phyloP scores from a whole-genome alignment of 176 grass and related monocot genomes.

The Bromus sterilis region DNA sequence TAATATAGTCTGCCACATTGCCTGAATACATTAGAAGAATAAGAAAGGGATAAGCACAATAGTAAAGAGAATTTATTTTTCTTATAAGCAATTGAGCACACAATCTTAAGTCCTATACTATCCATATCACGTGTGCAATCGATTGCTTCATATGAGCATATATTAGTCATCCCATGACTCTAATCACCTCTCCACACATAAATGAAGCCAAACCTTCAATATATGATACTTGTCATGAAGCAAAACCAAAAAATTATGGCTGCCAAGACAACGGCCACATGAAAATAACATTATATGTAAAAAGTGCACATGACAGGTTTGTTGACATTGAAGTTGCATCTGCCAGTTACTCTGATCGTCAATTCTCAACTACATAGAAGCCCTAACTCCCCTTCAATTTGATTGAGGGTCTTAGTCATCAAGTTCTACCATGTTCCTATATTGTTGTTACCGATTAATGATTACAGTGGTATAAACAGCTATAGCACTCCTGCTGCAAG shows the following conservation, averaged over 20 bases:
- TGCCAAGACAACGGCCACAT: background rate
- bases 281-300: background rate
- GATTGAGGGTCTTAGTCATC: background rate
- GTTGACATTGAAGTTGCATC: background rate
- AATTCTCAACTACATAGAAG: background rate
- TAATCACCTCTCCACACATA: background rate
- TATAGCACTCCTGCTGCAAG: background rate
- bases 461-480: background rate
- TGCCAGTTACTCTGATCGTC: background rate
- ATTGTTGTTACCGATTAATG: background rate
- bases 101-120: background rate
- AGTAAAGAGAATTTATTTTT: background rate
- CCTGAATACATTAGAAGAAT: slow-evolving; percentile 38
- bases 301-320: background rate
- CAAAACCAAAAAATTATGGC: background rate
- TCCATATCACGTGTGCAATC: background rate
- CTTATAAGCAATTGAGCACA: background rate
- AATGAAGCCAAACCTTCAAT: background rate
- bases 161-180: slow-evolving; percentile 1
- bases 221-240: background rate
- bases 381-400: background rate
- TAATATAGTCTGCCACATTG: slow-evolving; percentile 76
- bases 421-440: background rate
- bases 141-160: background rate
- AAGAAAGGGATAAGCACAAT: background rate